Conservation (phyloP, 2,329 filamentous ascomycete species). For the Fusarium oligoseptatum region DNA sequence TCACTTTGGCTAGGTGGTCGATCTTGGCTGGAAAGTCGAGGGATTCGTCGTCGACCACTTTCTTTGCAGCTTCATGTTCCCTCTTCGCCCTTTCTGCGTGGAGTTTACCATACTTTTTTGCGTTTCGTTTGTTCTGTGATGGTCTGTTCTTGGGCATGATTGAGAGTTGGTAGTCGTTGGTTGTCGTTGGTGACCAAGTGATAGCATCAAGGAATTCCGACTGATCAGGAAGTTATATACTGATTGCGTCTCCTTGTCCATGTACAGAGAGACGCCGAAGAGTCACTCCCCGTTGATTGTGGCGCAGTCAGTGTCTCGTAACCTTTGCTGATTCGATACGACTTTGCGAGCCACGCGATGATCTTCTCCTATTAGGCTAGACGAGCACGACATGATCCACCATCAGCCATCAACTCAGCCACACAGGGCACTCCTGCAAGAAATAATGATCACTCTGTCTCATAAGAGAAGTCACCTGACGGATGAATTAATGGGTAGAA, state of each 20-base stretch:
- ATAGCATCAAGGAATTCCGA: not conserved
- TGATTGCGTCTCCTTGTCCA: not conserved
- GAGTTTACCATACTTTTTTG: not conserved
- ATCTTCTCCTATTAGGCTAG: not conserved
- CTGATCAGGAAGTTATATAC: not conserved
- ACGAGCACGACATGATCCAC: not conserved
- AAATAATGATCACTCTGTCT: not conserved
- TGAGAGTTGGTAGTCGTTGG: no score
- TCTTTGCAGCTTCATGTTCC: not conserved
- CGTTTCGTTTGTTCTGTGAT: not conserved
- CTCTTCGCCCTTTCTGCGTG: not conserved
- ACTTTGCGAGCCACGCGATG: not conserved
- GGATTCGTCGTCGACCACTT: not conserved
- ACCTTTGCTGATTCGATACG: not conserved
- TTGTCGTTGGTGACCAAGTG: not conserved
- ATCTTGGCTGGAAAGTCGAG: slow-evolving; percentile 6
- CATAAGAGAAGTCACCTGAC: not conserved
- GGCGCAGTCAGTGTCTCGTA: not conserved
- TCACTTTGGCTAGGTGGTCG: not conserved
- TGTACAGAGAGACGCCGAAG: not conserved
- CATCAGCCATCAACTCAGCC: not conserved
- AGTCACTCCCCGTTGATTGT: slow-evolving; percentile 4
- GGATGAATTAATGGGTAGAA: not conserved
- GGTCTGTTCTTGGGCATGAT: slow-evolving; percentile 19
- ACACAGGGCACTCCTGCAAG: not conserved